Percentiles rank a stretch among this genome's conserved stretches.
phyloP scores from a whole-genome alignment of 305 asterid species.

The Rubia tinctorum region DNA sequence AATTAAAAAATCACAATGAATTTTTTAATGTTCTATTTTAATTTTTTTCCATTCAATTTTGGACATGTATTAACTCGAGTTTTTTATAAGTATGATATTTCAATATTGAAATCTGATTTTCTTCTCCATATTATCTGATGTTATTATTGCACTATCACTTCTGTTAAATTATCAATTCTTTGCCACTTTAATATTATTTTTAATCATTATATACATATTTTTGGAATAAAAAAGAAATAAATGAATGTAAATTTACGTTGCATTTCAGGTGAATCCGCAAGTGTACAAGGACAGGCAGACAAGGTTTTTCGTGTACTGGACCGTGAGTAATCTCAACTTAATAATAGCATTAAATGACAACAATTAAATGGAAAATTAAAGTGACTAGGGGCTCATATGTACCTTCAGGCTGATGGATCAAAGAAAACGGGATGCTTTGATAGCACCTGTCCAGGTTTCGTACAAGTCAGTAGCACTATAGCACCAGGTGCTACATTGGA shows the following conservation, averaged over 20 bases:
- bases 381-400: background rate
- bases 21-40: too few species aligned
- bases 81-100: too few species aligned
- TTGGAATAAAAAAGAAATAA: background rate
- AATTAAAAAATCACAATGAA: too few species aligned
- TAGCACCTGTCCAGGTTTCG: constrained; percentile 65
- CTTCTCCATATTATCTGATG: too few species aligned
- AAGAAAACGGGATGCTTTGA: constrained; percentile 65
- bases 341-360: background rate
- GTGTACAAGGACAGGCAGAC: constrained; percentile 64
- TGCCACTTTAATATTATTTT: background rate
- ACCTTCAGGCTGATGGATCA: constrained; percentile 43
- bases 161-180: too few species aligned
- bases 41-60: too few species aligned
- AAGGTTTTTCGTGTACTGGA: constrained; percentile 65
- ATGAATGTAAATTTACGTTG: background rate
- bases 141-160: too few species aligned
- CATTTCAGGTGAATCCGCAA: constrained; percentile 57
- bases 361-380: background rate
- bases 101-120: too few species aligned
- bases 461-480: constrained; percentile 53
- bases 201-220: background rate
- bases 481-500: constrained; percentile 71
- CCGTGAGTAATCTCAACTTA: constrained; percentile 42
- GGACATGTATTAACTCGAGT: too few species aligned